Percentiles rank a stretch among this genome's conserved stretches.
Conservation (phyloP, 2,329 filamentous ascomycete species). For the Endoconidiophora laricicola region DNA sequence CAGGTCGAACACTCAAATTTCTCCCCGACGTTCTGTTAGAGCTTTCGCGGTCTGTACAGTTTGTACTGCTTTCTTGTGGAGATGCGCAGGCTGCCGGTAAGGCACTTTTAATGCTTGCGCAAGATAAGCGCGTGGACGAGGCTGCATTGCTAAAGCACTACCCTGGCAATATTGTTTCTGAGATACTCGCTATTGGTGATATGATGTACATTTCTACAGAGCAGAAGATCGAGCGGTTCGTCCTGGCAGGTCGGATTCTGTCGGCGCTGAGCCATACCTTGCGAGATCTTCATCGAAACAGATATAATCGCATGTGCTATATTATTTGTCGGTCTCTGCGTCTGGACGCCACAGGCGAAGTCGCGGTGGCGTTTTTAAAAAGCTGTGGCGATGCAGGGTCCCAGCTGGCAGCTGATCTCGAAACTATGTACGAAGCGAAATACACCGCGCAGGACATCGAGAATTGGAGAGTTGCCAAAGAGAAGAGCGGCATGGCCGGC, state of each 20-base stretch:
- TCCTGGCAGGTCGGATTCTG: conserved; percentile 5
- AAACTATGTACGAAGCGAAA: background rate
- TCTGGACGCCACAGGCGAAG: conserved; percentile 4
- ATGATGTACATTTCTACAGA: conserved; percentile 4
- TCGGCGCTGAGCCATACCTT: background rate
- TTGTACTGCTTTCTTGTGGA: conserved; percentile 2
- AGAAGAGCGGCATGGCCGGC: background rate
- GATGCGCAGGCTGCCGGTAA: background rate
- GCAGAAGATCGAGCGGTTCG: background rate
- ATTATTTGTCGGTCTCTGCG: conserved; percentile 6
- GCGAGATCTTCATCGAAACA: conserved; percentile 1
- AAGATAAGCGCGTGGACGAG: conserved; percentile 6
- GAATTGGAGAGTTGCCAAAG: background rate
- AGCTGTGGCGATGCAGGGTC: conserved; percentile 1
- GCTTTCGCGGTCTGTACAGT: conserved; percentile 4
- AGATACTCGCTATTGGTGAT: conserved; percentile 6
- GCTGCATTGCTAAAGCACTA: background rate
- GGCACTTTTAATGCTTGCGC: background rate
- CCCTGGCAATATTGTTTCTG: background rate
- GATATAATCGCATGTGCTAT: conserved; percentile 7
- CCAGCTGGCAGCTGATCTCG: conserved; percentile 5
- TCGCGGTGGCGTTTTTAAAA: background rate
- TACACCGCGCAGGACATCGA: background rate
- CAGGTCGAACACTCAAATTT: background rate
- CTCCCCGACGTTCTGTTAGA: conserved; percentile 3